These are phyloP conservation scores for Colletotrichum tofieldiae DNA, from an alignment of 2,329 filamentous ascomycete species.

Conservation along the genomic window DNA sequence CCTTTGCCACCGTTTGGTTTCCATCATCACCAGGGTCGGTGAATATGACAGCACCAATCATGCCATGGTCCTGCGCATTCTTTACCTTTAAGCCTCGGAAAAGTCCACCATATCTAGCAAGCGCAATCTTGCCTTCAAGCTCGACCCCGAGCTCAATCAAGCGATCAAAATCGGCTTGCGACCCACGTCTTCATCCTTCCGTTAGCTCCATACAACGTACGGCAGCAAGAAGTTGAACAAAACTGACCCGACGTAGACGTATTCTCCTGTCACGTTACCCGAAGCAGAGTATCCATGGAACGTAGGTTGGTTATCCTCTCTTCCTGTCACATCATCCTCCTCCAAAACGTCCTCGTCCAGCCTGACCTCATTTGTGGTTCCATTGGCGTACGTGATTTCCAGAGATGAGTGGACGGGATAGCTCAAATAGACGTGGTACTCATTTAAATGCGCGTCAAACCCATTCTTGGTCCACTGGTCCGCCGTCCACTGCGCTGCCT, in stretches of 20 bases:
- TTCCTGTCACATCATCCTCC: constrained; percentile 81
- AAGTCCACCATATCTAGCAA: constrained; percentile 82
- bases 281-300: constrained; percentile 89
- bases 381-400: constrained; percentile 54
- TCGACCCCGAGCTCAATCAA: constrained; percentile 77
- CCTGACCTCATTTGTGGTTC: constrained; percentile 73
- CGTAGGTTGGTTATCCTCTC: constrained; percentile 78
- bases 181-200: constrained; percentile 65
- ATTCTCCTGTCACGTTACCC: constrained; percentile 82
- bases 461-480: constrained; percentile 56
- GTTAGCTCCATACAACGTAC: neutral
- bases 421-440: constrained; percentile 74
- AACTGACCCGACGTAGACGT: constrained; percentile 79
- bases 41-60: constrained; percentile 81
- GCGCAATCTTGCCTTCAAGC: constrained; percentile 82
- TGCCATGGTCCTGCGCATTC: constrained; percentile 83
- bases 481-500: constrained; percentile 57
- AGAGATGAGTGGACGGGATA: constrained; percentile 73
- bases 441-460: constrained; percentile 53
- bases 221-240: rapidly evolving
- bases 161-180: constrained; percentile 81
- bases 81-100: constrained; percentile 90
- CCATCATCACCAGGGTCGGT: constrained; percentile 84
- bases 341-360: constrained; percentile 81
- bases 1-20: constrained; percentile 81